Evolutionary conservation across 768 basidiomycete genomes (phyloP), one percentile per base, ranked within the genome.

Genomic region (Mrakia blollopis): DNA sequence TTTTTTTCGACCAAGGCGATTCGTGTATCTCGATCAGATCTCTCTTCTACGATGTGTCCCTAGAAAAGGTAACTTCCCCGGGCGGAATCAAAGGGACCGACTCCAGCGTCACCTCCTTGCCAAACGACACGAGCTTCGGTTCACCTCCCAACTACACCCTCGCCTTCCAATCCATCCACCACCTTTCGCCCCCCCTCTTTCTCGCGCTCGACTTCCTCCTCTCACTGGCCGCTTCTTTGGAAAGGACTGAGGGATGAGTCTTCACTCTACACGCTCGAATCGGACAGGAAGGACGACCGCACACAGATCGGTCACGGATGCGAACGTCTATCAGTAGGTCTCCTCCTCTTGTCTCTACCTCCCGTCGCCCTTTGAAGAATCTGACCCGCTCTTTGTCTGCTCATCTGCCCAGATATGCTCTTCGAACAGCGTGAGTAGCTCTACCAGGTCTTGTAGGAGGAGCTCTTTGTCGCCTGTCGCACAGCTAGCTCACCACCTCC

Each of bases 381-480:
- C 32, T 68, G 63, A 68, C 44, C 6, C 37, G 9, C 25, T 18
- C 23, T 28, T 3, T 13, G 4, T 13, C 1, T 54, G 18, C 63
- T n/a, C 18, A 13, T 14, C 78, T 67, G 39, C 62, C 76, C 78
- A 94, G 93, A 80, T 92, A 91, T 88, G 88, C 88, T 54, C 87
- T 94, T 65, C 89, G 93, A 78, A 90, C 91, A 85, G 91, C 91
- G 93, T 94, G 83, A 86, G 91, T 87, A 37, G 52, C 72, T 57
- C n/a, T 16, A 0, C 60, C 28, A 11, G n/a, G 9, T 35, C 9
- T 70, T 25, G 14, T 30, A 16, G 61, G 10, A 21, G 18, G 8
- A 47, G 23, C 21, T 25, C 32, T 28, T 5, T 8, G 52, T 9
- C 39, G 47, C 39, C 21, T 16, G 18, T 37, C 32, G 61, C 57